phyloP scores from a whole-genome alignment of 257 asterid genomes.

The Solanum ossicruentum region DNA sequence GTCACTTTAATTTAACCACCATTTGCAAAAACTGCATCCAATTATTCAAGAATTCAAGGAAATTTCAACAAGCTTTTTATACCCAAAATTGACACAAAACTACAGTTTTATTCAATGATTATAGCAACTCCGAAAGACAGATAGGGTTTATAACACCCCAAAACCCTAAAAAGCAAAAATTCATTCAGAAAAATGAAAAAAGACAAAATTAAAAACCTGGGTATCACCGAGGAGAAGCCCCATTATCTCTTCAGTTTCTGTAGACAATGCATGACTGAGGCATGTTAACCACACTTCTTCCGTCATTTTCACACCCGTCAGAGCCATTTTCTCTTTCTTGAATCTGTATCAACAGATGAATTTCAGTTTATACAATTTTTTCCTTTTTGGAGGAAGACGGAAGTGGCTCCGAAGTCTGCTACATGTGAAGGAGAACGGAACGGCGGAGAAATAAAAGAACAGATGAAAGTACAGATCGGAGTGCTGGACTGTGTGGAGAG shows the following conservation, averaged over 20 bases:
- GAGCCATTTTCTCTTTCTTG: slow-evolving; percentile 41
- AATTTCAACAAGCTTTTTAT: neutral
- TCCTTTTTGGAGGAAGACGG: neutral
- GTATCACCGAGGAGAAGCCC: slow-evolving; percentile 98
- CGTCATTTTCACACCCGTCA: slow-evolving; percentile 86
- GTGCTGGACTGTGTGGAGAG: neutral
- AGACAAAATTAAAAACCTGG: slow-evolving; percentile 33
- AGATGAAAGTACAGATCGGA: neutral
- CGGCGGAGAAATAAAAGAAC: neutral
- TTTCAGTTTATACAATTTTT: neutral
- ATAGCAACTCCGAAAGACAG: no score
- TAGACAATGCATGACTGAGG: slow-evolving; percentile 97
- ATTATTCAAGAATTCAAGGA: neutral
- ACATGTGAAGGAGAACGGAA: neutral
- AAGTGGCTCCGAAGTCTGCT: neutral
- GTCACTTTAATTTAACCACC: neutral
- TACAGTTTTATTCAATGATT: neutral
- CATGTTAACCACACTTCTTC: slow-evolving; percentile 99
- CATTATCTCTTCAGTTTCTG: slow-evolving; percentile 99
- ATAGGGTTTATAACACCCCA: neutral
- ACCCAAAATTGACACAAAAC: neutral
- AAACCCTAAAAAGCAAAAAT: neutral
- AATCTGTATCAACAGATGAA: neutral
- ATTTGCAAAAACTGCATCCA: neutral
- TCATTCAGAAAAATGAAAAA: neutral